A percentile compares a stretch with the other conserved stretches of the same genome.
These are phyloP conservation scores for Aureobasidium sp. DNA, from an alignment of 2,329 filamentous ascomycete genomes.

Conservation along the genomic window DNA sequence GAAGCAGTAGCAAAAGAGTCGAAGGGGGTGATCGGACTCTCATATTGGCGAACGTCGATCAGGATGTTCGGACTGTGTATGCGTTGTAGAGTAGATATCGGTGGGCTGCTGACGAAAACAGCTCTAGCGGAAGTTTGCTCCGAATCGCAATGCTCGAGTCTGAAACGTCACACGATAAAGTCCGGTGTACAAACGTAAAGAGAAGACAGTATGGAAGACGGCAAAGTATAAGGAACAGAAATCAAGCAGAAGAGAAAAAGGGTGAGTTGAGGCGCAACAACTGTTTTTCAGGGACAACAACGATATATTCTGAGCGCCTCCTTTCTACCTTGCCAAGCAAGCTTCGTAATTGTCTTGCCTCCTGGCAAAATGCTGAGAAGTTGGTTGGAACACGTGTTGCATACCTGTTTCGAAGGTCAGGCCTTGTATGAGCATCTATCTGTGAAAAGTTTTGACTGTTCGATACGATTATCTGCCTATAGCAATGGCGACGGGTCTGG, in stretches of 20 bases:
- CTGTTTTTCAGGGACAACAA: conserved; percentile 10
- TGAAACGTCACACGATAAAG: conserved; percentile 20
- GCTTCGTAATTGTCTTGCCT: neutral
- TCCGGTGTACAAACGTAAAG: neutral
- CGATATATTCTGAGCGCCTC: conserved; percentile 6
- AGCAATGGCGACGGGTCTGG: neutral
- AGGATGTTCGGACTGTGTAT: neutral
- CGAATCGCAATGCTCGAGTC: neutral
- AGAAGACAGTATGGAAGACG: neutral
- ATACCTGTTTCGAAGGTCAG: neutral
- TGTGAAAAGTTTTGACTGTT: neutral
- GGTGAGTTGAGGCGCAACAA: neutral
- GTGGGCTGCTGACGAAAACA: conserved; percentile 10
- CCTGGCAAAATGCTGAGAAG: neutral
- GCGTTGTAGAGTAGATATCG: neutral
- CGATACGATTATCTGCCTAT: neutral
- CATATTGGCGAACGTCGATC: conserved; percentile 36
- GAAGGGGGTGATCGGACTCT: conserved; percentile 40
- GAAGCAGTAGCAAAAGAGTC: conserved; percentile 51
- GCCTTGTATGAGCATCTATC: neutral
- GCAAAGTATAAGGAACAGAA: neutral
- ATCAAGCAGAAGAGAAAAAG: neutral
- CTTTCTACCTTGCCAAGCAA: conserved; percentile 9
- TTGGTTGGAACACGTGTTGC: neutral
- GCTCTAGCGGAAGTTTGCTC: neutral